phyloP scores from a whole-genome alignment of 73 alveolate species.

The Paramecium bursaria region DNA sequence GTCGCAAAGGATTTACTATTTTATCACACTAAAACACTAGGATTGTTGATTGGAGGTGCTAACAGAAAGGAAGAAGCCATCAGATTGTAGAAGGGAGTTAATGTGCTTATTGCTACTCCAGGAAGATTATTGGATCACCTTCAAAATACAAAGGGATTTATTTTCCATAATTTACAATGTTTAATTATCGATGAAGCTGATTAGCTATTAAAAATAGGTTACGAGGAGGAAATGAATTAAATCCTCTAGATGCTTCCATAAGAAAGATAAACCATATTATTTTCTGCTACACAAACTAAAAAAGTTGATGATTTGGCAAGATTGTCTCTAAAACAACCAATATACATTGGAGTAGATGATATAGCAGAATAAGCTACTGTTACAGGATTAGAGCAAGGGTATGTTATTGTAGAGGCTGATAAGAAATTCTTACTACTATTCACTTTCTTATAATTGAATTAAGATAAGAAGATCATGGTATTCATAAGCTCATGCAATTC shows the following conservation, averaged over 20 bases:
- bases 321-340: constrained; percentile 91
- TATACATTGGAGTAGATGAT: constrained; percentile 80
- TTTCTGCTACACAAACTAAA: constrained; percentile 98
- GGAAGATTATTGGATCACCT: constrained; percentile 98
- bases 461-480: constrained; percentile 93
- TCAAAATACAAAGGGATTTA: constrained; percentile 97
- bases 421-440: constrained; percentile 88
- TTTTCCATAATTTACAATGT: constrained; percentile 93
- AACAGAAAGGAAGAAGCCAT: constrained; percentile 96
- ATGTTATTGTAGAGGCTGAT: constrained; percentile 89
- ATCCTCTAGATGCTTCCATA: constrained; percentile 93
- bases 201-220: constrained; percentile 96
- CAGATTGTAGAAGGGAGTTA: constrained; percentile 96
- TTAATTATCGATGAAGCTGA: constrained; percentile 99
- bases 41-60: constrained; percentile 95
- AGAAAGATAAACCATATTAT: constrained; percentile 96
- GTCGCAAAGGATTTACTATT: constrained; percentile 80
- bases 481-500: constrained; percentile 94
- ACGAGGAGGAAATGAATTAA: constrained; percentile 98
- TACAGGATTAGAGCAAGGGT: constrained; percentile 90
- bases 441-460: constrained; percentile 90
- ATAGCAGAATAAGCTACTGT: constrained; percentile 77
- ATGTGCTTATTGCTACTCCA: constrained; percentile 97
- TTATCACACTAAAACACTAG: constrained; percentile 58
- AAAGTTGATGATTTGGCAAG: constrained; percentile 95